Conservation (phyloP, 345 rosid genomes). For the Corchorus capsularis region DNA sequence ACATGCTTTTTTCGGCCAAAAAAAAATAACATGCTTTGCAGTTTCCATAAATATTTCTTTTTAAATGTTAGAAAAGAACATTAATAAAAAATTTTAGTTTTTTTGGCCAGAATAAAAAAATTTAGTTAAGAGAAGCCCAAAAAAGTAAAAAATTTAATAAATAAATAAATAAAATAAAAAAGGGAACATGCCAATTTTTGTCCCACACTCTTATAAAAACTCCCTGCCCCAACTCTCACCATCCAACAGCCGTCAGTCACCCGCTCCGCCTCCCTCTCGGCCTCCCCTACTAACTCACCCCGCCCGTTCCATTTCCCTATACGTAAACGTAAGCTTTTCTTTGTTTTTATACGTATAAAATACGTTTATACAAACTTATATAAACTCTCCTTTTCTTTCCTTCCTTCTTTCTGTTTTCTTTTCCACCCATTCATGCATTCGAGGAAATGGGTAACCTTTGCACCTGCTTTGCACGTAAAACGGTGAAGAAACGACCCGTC, state of each 20-base stretch:
- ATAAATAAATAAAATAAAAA: background rate
- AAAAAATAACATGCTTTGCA: too few relatives aligned
- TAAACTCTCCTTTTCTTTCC: constrained; percentile 11
- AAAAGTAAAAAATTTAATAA: too few relatives aligned
- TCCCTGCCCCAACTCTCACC: background rate
- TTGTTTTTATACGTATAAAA: constrained; percentile 4
- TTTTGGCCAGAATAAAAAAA: too few relatives aligned
- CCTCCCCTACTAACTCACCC: background rate
- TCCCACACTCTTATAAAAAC: background rate
- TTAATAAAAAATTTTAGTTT: too few relatives aligned
- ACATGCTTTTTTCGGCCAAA: too few relatives aligned
- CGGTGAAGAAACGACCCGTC: constrained; percentile 48
- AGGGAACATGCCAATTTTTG: background rate
- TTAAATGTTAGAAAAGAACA: background rate
- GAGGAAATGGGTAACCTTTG: constrained; percentile 64
- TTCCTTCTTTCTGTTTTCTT: constrained; percentile 7
- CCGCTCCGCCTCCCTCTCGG: background rate
- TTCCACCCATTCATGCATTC: constrained; percentile 19
- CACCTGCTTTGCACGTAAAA: constrained; percentile 52
- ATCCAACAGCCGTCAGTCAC: constrained; percentile 1
- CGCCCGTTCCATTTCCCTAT: background rate
- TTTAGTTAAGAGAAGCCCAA: too few relatives aligned
- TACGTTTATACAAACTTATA: constrained; percentile 10
- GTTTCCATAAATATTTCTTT: background rate
- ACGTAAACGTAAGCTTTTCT: background rate